Evolutionary conservation across 2,329 filamentous ascomycete species (phyloP), one percentile per base, ranked within the genome.

Genomic region (Zalaria obscura): DNA sequence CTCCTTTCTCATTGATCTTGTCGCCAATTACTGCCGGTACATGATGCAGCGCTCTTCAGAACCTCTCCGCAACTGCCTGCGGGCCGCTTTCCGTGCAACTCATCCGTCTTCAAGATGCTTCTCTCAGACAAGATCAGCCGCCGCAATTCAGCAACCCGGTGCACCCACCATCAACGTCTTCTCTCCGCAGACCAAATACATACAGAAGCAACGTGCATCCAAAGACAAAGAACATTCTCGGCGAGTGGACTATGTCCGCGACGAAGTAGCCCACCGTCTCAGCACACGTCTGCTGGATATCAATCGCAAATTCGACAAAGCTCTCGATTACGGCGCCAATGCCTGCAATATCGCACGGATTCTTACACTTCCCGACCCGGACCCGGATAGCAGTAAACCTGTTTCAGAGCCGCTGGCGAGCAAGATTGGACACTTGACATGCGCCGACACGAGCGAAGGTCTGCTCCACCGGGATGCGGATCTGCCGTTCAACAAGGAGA

Each of bases 301-400:
- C 67, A 94, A 93, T 54, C 83, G 91, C 28, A 71, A 78, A 43
- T 95, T 93, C 53, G 76, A 82, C 36, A 73, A 76, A 49, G 86
- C 87, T 25, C 81, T 98, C 46, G 91, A 98, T 61, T 78, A 95
- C 28, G 91, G 91, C 47, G 89, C 91, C 47, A 94, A 96, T 60
- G 85, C 89, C 47, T 95, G 89, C 72, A 93, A 95, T 62, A 78
- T 98, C 46, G 88, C 88, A 18, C 78, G 81, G 47, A 83, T 84
- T 43, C 73, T 96, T 36, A 81, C 80, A 1, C 46, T 56, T 5
- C 51, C 69, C 39, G 68, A 78, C 48, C 70, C 77, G 43, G 77
- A 85, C 55, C 76, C 77, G 1, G 78, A 83, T 54, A 72, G 70
- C 5, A 70, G 73, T 50, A 67, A 64, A 39, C 73, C 78, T 34